phyloP scores from a whole-genome alignment of 805 yeast genomes.

The Yarrowia osloensis region DNA sequence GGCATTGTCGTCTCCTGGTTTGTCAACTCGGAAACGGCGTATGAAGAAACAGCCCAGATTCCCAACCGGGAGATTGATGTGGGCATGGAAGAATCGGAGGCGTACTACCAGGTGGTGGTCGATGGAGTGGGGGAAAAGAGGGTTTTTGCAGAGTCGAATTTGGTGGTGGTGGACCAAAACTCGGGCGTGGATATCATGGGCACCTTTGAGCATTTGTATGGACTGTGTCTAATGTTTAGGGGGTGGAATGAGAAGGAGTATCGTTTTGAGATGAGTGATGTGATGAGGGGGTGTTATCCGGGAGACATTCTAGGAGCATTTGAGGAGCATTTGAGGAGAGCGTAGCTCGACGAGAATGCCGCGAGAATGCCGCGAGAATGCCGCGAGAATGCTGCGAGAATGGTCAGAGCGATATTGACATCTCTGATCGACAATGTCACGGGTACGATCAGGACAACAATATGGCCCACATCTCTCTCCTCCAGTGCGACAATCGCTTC shows the following conservation, averaged over 20 bases:
- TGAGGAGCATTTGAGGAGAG: too few species aligned
- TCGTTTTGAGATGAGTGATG: conserved; percentile 2
- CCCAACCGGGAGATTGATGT: conserved; percentile 19
- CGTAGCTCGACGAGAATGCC: neutral
- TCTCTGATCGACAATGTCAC: too few species aligned
- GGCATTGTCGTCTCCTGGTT: conserved; percentile 19
- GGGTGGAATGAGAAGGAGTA: neutral
- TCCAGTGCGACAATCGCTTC: too few species aligned
- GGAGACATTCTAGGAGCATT: neutral
- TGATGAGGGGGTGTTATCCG: conserved; percentile 20
- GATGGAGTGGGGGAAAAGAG: conserved; percentile 24
- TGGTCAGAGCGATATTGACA: too few species aligned
- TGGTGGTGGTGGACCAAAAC: neutral
- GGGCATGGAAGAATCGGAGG: conserved; percentile 16
- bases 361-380: too few species aligned
- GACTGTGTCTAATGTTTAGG: conserved; percentile 14
- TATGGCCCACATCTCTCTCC: too few species aligned
- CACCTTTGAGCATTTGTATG: neutral
- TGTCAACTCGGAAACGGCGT: conserved; percentile 9
- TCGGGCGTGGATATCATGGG: neutral
- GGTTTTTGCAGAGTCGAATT: conserved; percentile 21
- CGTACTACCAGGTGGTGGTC: conserved; percentile 23
- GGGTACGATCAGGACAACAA: too few species aligned
- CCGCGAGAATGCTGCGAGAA: too few species aligned
- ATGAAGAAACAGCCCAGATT: conserved; percentile 18